Evolutionary conservation across 192 early-diverging fungal genomes (phyloP), one percentile per base, ranked within the genome.

Genomic region (Coemansia sp.): DNA sequence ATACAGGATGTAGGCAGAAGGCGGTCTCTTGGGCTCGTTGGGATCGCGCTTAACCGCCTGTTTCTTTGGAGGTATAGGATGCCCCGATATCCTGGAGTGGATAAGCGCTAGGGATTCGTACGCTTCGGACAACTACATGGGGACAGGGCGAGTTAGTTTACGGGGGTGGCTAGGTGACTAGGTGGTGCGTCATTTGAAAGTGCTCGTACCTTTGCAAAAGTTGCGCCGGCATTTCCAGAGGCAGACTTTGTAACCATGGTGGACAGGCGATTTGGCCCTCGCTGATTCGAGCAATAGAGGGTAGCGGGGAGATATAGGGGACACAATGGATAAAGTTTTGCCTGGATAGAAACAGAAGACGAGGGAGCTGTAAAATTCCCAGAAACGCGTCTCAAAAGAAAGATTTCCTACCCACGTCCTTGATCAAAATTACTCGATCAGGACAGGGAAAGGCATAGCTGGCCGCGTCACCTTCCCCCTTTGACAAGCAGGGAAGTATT

Each of bases 211-310:
- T 55, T 55, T 55, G 51, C 51, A 5, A 55, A 55, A 2, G 28
- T 55, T n/a, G 23, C 28, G 5, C 51, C n/a, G 28, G 26, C 51
- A 55, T 55, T 55, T 55, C 51, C 51, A 26, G 51, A 55, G 28
- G 26, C 28, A 11, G 51, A 13, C 21, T 55, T 55, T 11, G 51
- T 31, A 28, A 31, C 26, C 51, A 55, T 55, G 13, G 51, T 31
- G 18, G 2, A 18, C 1, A 31, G 26, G 24, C 53, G 24, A 8
- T 31, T 56, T 5, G 24, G 9, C 10, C 26, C n/a, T 3, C 5
- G 16, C 11, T 8, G 26, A 21, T 55, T 55, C 26, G 26, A 55
- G 26, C 16, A 51, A 51, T 10, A 13, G 26, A 16, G 5, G 8
- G 16, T 16, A 55, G 16, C 6, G 31, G 28, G 51, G 28, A 16